Evolutionary conservation across 1,284 basidiomycete genomes (phyloP).

Genomic region (Megacollybia platyphylla): DNA sequence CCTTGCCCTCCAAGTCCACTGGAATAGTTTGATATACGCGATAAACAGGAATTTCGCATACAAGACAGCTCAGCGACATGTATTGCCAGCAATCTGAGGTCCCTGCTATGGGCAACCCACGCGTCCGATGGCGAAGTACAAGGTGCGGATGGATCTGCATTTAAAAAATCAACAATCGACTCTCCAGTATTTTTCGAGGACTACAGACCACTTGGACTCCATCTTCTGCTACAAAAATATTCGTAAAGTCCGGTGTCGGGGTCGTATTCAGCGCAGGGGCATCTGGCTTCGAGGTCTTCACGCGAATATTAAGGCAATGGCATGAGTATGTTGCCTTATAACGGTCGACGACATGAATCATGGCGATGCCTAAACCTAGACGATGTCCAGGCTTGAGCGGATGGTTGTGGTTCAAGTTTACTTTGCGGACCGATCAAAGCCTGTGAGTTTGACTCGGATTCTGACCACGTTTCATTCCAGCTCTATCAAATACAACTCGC

Average conservation of each 20-base stretch:
- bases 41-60: conserved; percentile 55
- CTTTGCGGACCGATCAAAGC: too few species aligned
- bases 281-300: conserved; percentile 19
- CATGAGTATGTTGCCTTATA: conserved; percentile 28
- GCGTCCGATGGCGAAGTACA: conserved; percentile 51
- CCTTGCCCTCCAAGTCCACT: conserved; percentile 45
- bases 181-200: neutral
- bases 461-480: too few species aligned
- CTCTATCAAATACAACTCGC: too few species aligned
- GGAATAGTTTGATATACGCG: conserved; percentile 53
- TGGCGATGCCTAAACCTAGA: too few species aligned
- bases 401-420: too few species aligned
- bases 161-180: conserved; percentile 8
- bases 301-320: conserved; percentile 59
- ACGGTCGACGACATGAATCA: too few species aligned
- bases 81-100: conserved; percentile 40
- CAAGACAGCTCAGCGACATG: conserved; percentile 54
- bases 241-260: conserved; percentile 34
- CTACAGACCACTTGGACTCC: conserved; percentile 52
- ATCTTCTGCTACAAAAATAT: conserved; percentile 51
- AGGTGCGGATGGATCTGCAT: conserved; percentile 54
- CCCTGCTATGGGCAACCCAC: conserved; percentile 28
- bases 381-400: too few species aligned
- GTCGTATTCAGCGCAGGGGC: conserved; percentile 15
- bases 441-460: too few species aligned